Evolutionary conservation across 352 stramenopile genomes (phyloP).

Genomic region (Phytopythium oedochilum): DNA sequence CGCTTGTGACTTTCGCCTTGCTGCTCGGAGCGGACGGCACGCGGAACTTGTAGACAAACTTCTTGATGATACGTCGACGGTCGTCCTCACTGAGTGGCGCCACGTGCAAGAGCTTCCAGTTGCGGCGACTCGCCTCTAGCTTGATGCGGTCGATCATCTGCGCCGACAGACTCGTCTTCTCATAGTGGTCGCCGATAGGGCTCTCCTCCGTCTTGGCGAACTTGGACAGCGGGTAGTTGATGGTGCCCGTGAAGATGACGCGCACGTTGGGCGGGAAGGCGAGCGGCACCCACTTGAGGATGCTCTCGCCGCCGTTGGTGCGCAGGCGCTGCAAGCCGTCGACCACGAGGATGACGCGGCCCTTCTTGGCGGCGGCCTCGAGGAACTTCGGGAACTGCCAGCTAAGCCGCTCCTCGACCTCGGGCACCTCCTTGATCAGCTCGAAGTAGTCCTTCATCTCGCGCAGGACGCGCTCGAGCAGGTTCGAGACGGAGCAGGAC

Average conservation of each 20-base stretch:
- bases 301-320: conserved; percentile 84
- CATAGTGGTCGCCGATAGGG: conserved; percentile 45
- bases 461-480: conserved; percentile 83
- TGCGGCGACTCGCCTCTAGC: conserved; percentile 70
- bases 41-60: conserved; percentile 44
- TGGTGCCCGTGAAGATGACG: conserved; percentile 76
- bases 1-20: neutral
- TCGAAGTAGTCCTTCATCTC: conserved; percentile 92
- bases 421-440: conserved; percentile 77
- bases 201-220: conserved; percentile 20
- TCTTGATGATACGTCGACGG: conserved; percentile 45
- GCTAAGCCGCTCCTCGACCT: conserved; percentile 82
- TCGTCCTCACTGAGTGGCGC: conserved; percentile 57
- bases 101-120: conserved; percentile 69
- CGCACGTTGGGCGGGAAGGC: conserved; percentile 86
- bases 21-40: conserved; percentile 1
- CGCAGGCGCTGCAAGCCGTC: conserved; percentile 85
- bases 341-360: conserved; percentile 87
- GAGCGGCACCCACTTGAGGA: conserved; percentile 89
- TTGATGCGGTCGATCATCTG: conserved; percentile 85
- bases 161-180: conserved; percentile 49
- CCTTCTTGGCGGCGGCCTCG: conserved; percentile 87
- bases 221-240: conserved; percentile 42
- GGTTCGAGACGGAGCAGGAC: conserved; percentile 80
- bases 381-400: conserved; percentile 91